phyloP scores from a whole-genome alignment of 1,139 yeast genomes.

The Suhomyces coccinellae region DNA sequence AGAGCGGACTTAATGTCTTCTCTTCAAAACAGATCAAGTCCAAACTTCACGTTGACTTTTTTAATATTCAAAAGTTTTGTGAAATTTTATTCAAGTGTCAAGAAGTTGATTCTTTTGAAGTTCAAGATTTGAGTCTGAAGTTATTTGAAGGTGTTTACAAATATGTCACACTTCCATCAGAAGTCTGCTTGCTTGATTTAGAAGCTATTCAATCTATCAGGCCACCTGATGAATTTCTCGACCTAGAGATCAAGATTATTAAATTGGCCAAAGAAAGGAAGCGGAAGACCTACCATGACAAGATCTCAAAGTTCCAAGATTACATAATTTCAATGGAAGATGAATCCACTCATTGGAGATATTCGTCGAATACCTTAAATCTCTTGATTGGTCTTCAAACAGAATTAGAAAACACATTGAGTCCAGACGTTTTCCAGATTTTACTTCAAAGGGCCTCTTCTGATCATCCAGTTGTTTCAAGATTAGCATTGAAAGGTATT shows the following conservation, averaged over 20 bases:
- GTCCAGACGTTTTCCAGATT: constrained; percentile 43
- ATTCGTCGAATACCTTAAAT: constrained; percentile 54
- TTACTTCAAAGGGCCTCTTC: constrained; percentile 58
- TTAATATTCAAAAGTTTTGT: constrained; percentile 48
- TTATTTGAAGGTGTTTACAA: constrained; percentile 49
- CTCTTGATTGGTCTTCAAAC: constrained; percentile 57
- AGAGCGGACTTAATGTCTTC: constrained; percentile 66
- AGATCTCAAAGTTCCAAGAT: constrained; percentile 45
- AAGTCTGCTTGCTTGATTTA: constrained; percentile 55
- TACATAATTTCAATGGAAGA: constrained; percentile 40
- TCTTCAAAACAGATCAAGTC: constrained; percentile 52
- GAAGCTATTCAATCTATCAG: constrained; percentile 50
- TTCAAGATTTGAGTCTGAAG: constrained; percentile 51
- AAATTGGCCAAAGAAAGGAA: constrained; percentile 60
- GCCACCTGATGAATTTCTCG: constrained; percentile 63
- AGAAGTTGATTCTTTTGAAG: constrained; percentile 56
- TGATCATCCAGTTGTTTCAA: constrained; percentile 72
- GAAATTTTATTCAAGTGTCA: constrained; percentile 57
- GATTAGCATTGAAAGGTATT: constrained; percentile 63
- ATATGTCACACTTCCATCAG: constrained; percentile 57
- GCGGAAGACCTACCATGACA: constrained; percentile 42
- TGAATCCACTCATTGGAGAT: constrained; percentile 66
- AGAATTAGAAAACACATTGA: constrained; percentile 52
- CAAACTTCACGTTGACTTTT: constrained; percentile 59
- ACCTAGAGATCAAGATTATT: constrained; percentile 56